Conservation (phyloP, 2,329 filamentous ascomycete genomes). For the Alternaria brassicae region DNA sequence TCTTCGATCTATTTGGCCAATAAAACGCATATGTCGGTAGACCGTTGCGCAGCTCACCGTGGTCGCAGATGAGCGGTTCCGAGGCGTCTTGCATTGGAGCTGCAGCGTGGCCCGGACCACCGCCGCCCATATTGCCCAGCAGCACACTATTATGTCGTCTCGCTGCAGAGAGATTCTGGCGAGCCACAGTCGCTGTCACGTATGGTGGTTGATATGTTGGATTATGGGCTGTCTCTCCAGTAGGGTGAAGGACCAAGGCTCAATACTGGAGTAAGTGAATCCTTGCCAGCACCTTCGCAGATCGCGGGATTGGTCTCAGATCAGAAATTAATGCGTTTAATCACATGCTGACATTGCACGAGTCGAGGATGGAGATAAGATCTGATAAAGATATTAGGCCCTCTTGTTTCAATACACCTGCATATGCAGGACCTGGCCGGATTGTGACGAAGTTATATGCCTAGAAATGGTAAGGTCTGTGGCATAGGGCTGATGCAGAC, state of each 20-base stretch:
- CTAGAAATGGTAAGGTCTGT: constrained; percentile 18
- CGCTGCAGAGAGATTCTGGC: constrained; percentile 29
- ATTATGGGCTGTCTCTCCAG: constrained; percentile 13
- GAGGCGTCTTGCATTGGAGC: constrained; percentile 12
- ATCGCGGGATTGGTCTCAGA: constrained; percentile 3
- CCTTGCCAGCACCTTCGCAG: constrained; percentile 20
- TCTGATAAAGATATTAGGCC: constrained; percentile 10
- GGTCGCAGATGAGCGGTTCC: constrained; percentile 28
- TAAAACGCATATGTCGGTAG: constrained; percentile 8
- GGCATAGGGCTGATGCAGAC: constrained; percentile 34
- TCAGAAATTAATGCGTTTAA: constrained; percentile 4
- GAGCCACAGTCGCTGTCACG: constrained; percentile 13
- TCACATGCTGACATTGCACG: constrained; percentile 15
- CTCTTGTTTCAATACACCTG: constrained; percentile 11
- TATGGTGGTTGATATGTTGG: constrained; percentile 4
- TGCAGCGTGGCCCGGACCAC: constrained; percentile 17
- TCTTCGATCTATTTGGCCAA: constrained; percentile 19
- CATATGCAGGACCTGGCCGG: constrained; percentile 18
- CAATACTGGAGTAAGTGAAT: constrained; percentile 15
- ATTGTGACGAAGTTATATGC: constrained; percentile 16
- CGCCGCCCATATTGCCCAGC: constrained; percentile 7
- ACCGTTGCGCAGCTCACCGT: constrained; percentile 28
- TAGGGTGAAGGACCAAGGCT: constrained; percentile 8
- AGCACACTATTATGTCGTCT: constrained; percentile 23
- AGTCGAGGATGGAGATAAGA: constrained; percentile 4